Conservation (phyloP, 306 rosid genomes). For the Gastrolobium villosum region DNA sequence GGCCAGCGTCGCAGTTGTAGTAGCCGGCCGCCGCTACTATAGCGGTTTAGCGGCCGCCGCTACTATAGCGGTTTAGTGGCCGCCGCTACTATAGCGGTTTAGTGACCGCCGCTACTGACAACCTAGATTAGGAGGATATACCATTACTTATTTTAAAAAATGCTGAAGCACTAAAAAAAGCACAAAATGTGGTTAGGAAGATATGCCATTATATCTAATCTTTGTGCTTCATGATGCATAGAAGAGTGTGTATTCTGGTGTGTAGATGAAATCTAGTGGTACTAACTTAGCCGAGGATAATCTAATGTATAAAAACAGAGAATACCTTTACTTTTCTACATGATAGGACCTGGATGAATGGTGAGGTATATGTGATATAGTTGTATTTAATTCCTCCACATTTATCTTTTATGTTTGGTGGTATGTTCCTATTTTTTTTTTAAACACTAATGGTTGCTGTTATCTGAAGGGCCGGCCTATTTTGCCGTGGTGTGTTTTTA, state of each 20-base stretch:
- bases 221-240: not conserved
- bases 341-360: constrained; percentile 18
- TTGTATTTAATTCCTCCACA: constrained; percentile 1
- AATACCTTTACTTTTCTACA: constrained; percentile 12
- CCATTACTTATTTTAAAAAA: not conserved
- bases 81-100: too few species aligned
- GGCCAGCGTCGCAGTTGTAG: too few species aligned
- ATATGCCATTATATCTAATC: constrained; percentile 13
- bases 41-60: too few species aligned
- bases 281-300: constrained; percentile 32
- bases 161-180: constrained; percentile 4
- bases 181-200: not conserved
- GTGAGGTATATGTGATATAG: constrained; percentile 17
- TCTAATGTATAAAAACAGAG: not conserved
- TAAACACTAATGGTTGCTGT: constrained; percentile 6
- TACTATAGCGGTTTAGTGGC: too few species aligned
- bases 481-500: too few species aligned
- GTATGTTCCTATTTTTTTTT: not conserved
- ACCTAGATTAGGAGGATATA: not conserved
- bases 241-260: not conserved
- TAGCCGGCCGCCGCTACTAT: too few species aligned
- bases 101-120: too few species aligned
- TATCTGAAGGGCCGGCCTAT: too few species aligned
- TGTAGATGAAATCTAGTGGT: constrained; percentile 11
- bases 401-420: constrained; percentile 1